Percentiles rank a stretch among this genome's conserved stretches.
These are phyloP conservation scores for Laguncularia racemosa DNA, from an alignment of 345 rosid genomes.

Conservation along the genomic window DNA sequence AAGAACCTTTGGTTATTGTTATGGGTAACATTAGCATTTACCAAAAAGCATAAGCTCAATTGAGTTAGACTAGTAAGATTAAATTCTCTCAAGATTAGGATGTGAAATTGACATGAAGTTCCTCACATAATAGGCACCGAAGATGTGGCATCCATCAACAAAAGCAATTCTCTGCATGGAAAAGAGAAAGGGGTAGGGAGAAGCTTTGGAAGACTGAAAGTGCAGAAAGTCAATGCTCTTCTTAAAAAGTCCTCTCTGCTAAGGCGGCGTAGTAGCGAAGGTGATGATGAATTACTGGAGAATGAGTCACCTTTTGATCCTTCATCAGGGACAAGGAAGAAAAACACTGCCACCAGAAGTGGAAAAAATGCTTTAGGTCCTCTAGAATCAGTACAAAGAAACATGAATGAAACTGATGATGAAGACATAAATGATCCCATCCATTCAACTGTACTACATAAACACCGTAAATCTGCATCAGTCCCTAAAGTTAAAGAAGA, in stretches of 20 bases:
- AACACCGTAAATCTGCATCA: slow-evolving; percentile 17
- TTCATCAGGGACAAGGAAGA: slow-evolving; percentile 19
- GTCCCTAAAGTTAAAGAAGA: slow-evolving; percentile 26
- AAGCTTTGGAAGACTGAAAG: slow-evolving; percentile 54
- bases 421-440: slow-evolving; percentile 3
- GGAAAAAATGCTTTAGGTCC: slow-evolving; percentile 11
- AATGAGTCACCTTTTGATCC: neutral
- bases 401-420: slow-evolving; percentile 5
- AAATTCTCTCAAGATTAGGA: no score
- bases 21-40: no score
- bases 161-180: slow-evolving; percentile 11
- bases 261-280: slow-evolving; percentile 18
- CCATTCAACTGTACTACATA: slow-evolving; percentile 1
- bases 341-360: slow-evolving; percentile 8
- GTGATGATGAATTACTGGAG: slow-evolving; percentile 13
- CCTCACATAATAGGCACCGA: slow-evolving; percentile 11
- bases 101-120: neutral
- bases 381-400: slow-evolving; percentile 3
- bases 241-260: slow-evolving; percentile 32
- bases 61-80: no score
- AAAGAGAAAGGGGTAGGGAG: slow-evolving; percentile 11
- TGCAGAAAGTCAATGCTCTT: slow-evolving; percentile 50
- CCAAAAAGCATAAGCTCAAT: no score
- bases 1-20: no score
- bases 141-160: neutral